A percentile compares a stretch with the other conserved stretches of the same genome.
Evolutionary conservation across 2,329 filamentous ascomycete genomes (phyloP).

Genomic region (Teratosphaeriaceae sp.): DNA sequence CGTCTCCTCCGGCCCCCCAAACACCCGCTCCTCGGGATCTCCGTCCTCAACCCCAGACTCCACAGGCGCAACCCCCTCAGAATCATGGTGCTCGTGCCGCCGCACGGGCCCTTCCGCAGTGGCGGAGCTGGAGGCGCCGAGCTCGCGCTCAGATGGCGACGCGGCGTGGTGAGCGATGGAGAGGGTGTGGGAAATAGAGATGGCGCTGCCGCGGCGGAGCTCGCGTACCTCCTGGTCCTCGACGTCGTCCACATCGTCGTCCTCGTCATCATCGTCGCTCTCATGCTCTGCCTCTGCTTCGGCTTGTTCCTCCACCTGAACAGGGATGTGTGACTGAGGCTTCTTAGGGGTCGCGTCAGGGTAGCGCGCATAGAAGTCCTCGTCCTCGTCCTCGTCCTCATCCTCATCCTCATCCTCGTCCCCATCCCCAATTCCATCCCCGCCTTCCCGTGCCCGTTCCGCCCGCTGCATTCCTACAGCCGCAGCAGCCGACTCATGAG

Average conservation of each 20-base stretch:
- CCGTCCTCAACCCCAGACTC: background rate
- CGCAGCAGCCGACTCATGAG: conserved; percentile 1
- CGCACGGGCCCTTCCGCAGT: conserved; percentile 8
- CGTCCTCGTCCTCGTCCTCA: conserved; percentile 18
- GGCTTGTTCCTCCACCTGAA: background rate
- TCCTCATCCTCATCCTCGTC: background rate
- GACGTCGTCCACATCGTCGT: background rate
- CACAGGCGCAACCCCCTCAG: conserved; percentile 2
- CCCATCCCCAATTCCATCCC: too few species aligned
- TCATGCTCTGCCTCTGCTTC: background rate
- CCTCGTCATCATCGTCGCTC: background rate
- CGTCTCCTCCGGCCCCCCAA: conserved; percentile 15
- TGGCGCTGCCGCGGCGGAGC: background rate
- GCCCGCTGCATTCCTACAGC: too few species aligned
- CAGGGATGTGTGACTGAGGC: background rate
- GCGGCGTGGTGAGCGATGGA: conserved; percentile 3
- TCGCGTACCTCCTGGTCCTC: background rate
- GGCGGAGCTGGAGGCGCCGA: conserved; percentile 8
- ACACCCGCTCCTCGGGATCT: conserved; percentile 20
- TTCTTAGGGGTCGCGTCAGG: conserved; percentile 21
- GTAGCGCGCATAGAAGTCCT: conserved; percentile 33
- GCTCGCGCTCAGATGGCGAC: conserved; percentile 9
- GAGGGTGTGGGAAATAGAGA: conserved; percentile 8
- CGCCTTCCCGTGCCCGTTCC: too few species aligned
- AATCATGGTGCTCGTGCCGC: conserved; percentile 4